phyloP scores from a whole-genome alignment of 306 rosid species.

The Carpinus viminea region DNA sequence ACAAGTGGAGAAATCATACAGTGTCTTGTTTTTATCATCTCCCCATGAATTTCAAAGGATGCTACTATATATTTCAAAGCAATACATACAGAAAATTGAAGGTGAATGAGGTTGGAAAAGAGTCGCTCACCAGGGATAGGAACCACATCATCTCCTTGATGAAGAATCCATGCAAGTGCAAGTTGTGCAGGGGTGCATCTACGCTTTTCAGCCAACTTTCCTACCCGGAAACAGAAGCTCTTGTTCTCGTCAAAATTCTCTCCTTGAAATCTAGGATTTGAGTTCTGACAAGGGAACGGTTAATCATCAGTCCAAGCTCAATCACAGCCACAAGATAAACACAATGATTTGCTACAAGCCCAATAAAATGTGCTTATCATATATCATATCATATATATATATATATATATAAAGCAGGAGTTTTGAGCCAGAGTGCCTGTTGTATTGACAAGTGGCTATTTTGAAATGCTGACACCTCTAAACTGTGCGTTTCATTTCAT shows the following conservation, averaged over 20 bases:
- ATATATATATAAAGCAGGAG: too few species aligned
- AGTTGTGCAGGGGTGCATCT: conserved; percentile 56
- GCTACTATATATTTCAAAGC: not conserved
- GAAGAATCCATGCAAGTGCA: conserved; percentile 72
- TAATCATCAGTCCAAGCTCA: conserved; percentile 1
- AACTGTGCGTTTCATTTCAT: too few species aligned
- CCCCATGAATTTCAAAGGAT: not conserved
- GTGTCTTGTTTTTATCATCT: not conserved
- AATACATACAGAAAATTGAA: not conserved
- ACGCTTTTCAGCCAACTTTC: conserved; percentile 54
- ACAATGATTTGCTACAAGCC: not conserved
- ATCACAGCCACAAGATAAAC: conserved; percentile 7
- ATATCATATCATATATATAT: too few species aligned
- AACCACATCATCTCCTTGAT: conserved; percentile 58
- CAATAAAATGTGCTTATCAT: not conserved
- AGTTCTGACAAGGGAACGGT: conserved; percentile 36
- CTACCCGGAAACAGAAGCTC: conserved; percentile 37
- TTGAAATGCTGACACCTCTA: too few species aligned
- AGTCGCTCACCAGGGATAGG: conserved; percentile 67
- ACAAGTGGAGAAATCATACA: not conserved
- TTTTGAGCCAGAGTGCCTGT: too few species aligned
- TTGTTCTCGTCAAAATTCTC: conserved; percentile 67
- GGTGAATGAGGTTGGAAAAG: not conserved
- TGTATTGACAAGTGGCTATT: too few species aligned
- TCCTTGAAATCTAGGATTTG: conserved; percentile 57